Evolutionary conservation across 257 asterid genomes (phyloP).

Genomic region (Solanum chaucha): DNA sequence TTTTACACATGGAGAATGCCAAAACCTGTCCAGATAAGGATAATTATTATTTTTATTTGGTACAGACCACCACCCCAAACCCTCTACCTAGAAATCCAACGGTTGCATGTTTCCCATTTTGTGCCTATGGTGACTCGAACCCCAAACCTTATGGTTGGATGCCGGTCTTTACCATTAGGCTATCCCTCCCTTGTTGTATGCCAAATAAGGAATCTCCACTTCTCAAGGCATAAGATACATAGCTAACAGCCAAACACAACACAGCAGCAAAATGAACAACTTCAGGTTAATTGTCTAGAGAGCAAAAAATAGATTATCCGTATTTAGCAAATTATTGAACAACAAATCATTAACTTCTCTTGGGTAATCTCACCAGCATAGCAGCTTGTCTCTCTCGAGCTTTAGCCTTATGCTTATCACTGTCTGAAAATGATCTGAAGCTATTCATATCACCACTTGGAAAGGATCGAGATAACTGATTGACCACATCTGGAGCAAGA

Average conservation of each 20-base stretch:
- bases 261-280: background rate
- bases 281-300: background rate
- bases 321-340: background rate
- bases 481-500: constrained; percentile 67
- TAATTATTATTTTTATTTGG: background rate
- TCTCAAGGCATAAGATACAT: background rate
- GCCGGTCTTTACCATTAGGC: background rate
- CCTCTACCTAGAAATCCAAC: background rate
- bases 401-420: constrained; percentile 76
- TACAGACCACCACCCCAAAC: background rate
- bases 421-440: constrained; percentile 34
- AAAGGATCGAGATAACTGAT: constrained; percentile 41
- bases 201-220: background rate
- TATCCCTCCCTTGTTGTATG: background rate
- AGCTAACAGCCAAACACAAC: background rate
- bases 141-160: background rate
- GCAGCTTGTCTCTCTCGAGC: constrained; percentile 99
- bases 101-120: background rate
- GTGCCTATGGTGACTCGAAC: background rate
- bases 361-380: constrained; percentile 54
- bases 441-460: constrained; percentile 23
- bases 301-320: background rate
- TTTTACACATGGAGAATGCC: background rate
- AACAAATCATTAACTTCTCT: background rate
- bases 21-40: background rate